Base-by-base conservation (phyloP, 257 asterid species). In the Oldenlandia corymbosa region DNA sequence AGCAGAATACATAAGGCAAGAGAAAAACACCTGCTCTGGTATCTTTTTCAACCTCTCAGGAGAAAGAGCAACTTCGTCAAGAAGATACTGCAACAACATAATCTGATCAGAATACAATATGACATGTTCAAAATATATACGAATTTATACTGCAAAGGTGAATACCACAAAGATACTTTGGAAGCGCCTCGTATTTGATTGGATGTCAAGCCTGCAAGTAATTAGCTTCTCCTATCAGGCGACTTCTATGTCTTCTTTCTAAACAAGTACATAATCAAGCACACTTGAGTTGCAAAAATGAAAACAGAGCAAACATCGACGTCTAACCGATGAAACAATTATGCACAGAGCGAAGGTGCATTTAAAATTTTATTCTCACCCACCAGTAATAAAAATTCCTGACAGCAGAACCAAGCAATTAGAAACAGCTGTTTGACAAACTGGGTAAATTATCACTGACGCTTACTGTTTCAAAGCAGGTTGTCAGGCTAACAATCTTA, bases 201-300 rank as follows among this genome's bases (percentile, higher is more conserved):
- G 99, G 73, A 82, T 87, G 83, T 92, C 99, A 59, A 93, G 85
- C 99, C 99, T 93, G 83, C 41, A 84, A 57, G 58, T 45, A 67
- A 65, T 47, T 23, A 52, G 31, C 23, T 32, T 54, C 51, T 34
- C 51, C 30, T 58, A 14, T 28, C n/a, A 28, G 24, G 4, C 48
- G 2, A 43, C 30, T 16, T 0, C 16, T 13, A 13, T 28, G 4
- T 17, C 2, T 28, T 27, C 30, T 52, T 55, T 55, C 60, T 14
- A 55, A 14, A 55, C 11, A 16, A 14, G 7, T 16, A 28, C 24
- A 55, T 30, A 28, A n/a, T 30, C 17, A 2, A 56, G 42, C 61
- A 47, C 32, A 31, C 5, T 16, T 9, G 13, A 5, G 58, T 18
- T 30, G 43, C 30, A 20, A 28, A 30, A 54, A 56, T 16, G 7